Conservation (phyloP, 345 rosid species). For the Ailanthus altissimus region DNA sequence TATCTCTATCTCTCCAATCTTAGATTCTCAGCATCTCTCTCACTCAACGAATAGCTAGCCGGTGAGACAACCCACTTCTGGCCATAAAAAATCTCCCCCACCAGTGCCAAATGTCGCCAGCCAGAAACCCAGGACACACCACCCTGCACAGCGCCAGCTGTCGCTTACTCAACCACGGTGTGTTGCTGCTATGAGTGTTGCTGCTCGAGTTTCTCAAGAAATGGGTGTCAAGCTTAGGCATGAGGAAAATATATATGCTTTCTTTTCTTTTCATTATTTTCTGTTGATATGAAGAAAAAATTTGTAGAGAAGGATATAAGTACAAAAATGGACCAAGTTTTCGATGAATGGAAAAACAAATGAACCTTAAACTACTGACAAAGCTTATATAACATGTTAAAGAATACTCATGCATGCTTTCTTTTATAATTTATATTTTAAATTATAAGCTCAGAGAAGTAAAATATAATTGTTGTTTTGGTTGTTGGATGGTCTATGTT, state of each 20-base stretch:
- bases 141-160: no score
- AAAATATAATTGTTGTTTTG: no score
- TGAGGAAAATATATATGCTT: constrained; percentile 42
- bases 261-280: background rate
- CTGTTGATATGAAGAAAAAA: background rate
- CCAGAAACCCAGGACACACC: no score
- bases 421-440: background rate
- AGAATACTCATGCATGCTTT: background rate
- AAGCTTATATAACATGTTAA: background rate
- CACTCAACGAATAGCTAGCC: no score
- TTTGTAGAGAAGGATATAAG: background rate
- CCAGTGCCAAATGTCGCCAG: no score
- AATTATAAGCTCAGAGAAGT: no score
- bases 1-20: no score
- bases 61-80: no score
- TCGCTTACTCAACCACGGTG: constrained; percentile 98
- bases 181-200: constrained; percentile 99
- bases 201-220: constrained; percentile 98
- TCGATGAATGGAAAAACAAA: background rate
- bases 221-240: constrained; percentile 99
- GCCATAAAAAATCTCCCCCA: no score
- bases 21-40: no score
- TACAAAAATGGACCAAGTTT: background rate
- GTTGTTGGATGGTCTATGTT: background rate
- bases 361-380: no score